Evolutionary conservation across 108 stramenopile species (phyloP), one percentile per base, ranked within the genome.

Genomic region (Aurantiochytrium sp.): DNA sequence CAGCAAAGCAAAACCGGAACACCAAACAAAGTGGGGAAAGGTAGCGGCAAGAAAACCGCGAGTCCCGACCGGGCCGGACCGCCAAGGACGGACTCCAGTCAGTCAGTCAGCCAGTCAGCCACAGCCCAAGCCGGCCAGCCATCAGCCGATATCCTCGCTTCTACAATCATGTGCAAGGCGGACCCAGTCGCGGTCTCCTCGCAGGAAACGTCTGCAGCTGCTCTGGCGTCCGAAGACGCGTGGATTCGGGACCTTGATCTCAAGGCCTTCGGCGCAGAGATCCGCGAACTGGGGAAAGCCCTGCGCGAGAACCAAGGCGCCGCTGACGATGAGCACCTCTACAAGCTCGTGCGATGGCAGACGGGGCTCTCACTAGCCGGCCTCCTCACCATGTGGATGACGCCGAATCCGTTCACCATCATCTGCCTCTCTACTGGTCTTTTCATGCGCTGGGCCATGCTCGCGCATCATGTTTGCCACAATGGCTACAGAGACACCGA

Each of bases 391-490:
- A 93, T 93, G 93, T 92, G 93, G 45, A 87, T 94, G 35, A 42
- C 91, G 10, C 94, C 94, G 21, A 89, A 91, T 71, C 60, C 93
- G 87, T 12, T 95, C 90, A 76, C 94, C 83, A 88, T 95, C 89
- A 88, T 94, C 64, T 91, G 89, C 10, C 89, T 96, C 73, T 93
- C 92, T 14, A 95, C 95, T 5, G 95, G 95, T 88, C 96, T 95
- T 49, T 94, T 94, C 87, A 88, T 95, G 25, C 76, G 95, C 25
- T 96, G 96, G 96, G 95, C 96, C 57, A 96, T 96, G 95, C 95
- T 96, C 90, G 96, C 95, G 0, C 96, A 96, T 76, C 96, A 96
- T 91, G 95, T 95, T 12, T 96, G 96, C 88, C 96, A 96, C 88
- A 95, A 95, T 5, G 96, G 96, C 1, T 96, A 96, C 91, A 95